Conservation (phyloP, 352 stramenopile species). For the Globisporangium iwayamae region DNA sequence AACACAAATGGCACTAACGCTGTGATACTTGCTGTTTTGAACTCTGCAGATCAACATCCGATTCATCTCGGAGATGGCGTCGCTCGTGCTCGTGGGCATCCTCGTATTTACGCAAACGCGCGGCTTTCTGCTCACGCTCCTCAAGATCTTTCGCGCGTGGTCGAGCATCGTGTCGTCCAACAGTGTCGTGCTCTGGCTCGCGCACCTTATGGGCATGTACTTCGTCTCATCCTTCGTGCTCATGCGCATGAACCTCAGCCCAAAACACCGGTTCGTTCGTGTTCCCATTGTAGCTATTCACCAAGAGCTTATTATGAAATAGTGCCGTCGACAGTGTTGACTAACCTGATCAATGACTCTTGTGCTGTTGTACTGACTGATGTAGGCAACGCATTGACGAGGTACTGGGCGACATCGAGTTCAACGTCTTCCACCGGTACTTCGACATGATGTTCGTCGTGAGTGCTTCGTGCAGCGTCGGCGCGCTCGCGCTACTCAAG, state of each 20-base stretch:
- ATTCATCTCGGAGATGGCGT: constrained; percentile 76
- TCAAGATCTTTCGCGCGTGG: constrained; percentile 80
- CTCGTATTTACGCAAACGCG: constrained; percentile 83
- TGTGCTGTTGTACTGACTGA: neutral
- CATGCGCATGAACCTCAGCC: constrained; percentile 86
- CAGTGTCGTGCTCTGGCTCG: constrained; percentile 78
- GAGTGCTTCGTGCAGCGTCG: constrained; percentile 63
- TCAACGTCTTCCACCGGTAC: constrained; percentile 81
- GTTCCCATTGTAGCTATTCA: neutral
- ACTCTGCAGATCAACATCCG: constrained; percentile 61
- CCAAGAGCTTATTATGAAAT: neutral
- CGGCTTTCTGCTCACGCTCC: constrained; percentile 69
- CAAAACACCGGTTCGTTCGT: constrained; percentile 46
- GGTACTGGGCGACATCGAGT: constrained; percentile 80
- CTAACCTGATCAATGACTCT: neutral
- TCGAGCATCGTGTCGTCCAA: constrained; percentile 83
- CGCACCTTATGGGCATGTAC: constrained; percentile 87
- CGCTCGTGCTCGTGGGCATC: constrained; percentile 71
- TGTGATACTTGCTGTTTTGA: neutral
- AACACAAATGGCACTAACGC: neutral
- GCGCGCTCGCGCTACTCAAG: constrained; percentile 56
- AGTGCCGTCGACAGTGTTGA: neutral
- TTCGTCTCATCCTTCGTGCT: constrained; percentile 87
- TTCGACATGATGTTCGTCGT: constrained; percentile 86
- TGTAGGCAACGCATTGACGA: constrained; percentile 73